These are phyloP conservation scores for Pleurotus sapidus DNA, from an alignment of 768 basidiomycete species.

Conservation along the genomic window DNA sequence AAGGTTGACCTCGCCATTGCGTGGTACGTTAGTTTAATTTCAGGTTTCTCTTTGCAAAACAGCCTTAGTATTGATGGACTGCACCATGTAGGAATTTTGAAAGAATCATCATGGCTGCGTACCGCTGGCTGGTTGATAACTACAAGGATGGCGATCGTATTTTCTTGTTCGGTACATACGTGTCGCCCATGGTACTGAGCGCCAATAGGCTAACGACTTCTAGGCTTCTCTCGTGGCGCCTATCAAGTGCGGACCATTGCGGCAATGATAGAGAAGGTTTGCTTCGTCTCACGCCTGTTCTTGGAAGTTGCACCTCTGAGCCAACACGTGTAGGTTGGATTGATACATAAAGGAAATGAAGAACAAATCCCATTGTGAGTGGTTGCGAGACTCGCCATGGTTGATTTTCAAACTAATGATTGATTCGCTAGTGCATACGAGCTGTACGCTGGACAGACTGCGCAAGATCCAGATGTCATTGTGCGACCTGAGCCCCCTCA, in stretches of 20 bases:
- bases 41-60: too few relatives aligned
- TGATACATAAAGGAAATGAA: conserved; percentile 36
- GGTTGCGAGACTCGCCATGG: neutral
- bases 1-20: conserved; percentile 31
- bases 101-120: conserved; percentile 29
- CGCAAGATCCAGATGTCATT: conserved; percentile 6
- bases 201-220: neutral
- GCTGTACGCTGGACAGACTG: conserved; percentile 26
- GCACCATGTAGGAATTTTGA: conserved; percentile 28
- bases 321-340: conserved; percentile 30
- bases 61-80: too few relatives aligned
- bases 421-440: conserved; percentile 32
- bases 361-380: conserved; percentile 38
- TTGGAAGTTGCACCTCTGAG: neutral
- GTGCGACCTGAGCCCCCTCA: neutral
- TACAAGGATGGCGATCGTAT: conserved; percentile 34
- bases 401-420: conserved; percentile 1
- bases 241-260: conserved; percentile 42
- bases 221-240: conserved; percentile 47
- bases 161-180: conserved; percentile 31
- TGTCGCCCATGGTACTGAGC: neutral
- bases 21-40: conserved; percentile 18
- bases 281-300: neutral
- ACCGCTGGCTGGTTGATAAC: conserved; percentile 38
- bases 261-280: conserved; percentile 39